Evolutionary conservation across 345 rosid genomes (phyloP).

Genomic region (Eutrema heterophyllum): DNA sequence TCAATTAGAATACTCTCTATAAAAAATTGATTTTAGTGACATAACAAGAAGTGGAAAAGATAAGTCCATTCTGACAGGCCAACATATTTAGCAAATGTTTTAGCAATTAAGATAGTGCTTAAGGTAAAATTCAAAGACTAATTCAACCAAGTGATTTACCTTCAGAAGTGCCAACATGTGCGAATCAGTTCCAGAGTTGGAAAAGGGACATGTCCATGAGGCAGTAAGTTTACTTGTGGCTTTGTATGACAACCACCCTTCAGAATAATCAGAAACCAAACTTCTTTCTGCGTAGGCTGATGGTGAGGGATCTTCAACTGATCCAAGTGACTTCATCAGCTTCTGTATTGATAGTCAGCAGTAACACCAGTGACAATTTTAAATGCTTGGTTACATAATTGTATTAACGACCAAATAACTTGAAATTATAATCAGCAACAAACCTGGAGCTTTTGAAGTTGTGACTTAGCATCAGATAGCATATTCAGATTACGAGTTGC

Average conservation of each 20-base stretch:
- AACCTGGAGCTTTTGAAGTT: constrained; percentile 82
- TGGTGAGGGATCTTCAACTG: constrained; percentile 88
- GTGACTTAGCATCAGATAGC: constrained; percentile 61
- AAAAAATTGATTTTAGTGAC: neutral
- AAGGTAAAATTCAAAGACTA: constrained; percentile 8
- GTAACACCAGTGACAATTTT: constrained; percentile 25
- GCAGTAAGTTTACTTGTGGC: constrained; percentile 66
- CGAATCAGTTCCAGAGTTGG: constrained; percentile 61
- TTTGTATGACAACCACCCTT: constrained; percentile 75
- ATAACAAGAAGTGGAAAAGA: constrained; percentile 6
- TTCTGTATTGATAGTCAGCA: constrained; percentile 50
- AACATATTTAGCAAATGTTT: neutral
- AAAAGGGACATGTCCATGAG: constrained; percentile 66
- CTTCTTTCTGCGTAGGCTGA: constrained; percentile 63
- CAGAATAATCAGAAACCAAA: constrained; percentile 63
- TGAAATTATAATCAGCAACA: constrained; percentile 31
- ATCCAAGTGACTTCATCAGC: constrained; percentile 61
- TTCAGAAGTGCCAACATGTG: constrained; percentile 71
- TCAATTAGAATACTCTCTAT: neutral
- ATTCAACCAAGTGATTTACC: constrained; percentile 39
- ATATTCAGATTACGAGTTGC: constrained; percentile 34
- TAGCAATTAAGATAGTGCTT: constrained; percentile 5
- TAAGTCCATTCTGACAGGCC: constrained; percentile 5
- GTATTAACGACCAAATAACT: constrained; percentile 11
- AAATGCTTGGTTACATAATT: constrained; percentile 15